Percentiles rank a stretch among this genome's conserved stretches.
Evolutionary conservation across 495 filamentous ascomycete genomes (phyloP).

Genomic region (Aeminium ludgeri): DNA sequence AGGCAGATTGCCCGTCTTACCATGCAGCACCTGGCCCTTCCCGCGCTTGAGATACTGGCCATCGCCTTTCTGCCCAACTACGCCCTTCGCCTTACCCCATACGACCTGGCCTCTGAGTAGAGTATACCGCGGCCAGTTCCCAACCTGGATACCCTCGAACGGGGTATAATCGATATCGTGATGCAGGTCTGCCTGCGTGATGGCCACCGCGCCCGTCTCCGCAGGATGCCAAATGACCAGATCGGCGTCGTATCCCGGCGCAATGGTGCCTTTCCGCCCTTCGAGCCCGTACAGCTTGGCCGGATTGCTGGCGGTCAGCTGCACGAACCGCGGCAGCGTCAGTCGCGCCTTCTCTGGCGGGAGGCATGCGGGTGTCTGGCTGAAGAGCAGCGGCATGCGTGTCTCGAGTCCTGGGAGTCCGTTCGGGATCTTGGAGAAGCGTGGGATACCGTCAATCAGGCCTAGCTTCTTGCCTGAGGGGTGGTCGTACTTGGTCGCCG

Average conservation of each 20-base stretch:
- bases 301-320: conserved; percentile 39
- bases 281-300: conserved; percentile 46
- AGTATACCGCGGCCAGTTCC: conserved; percentile 46
- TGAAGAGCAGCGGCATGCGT: conserved; percentile 29
- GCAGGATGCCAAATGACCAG: conserved; percentile 38
- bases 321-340: conserved; percentile 38
- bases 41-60: conserved; percentile 37
- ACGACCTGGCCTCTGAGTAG: conserved; percentile 40
- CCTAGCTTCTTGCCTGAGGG: conserved; percentile 32
- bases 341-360: conserved; percentile 19
- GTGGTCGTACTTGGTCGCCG: conserved; percentile 36
- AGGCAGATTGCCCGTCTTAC: conserved; percentile 9
- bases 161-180: conserved; percentile 46
- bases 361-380: conserved; percentile 10
- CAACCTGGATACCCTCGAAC: conserved; percentile 38
- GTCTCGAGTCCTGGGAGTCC: conserved; percentile 46
- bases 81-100: conserved; percentile 36
- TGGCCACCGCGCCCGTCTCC: conserved; percentile 22
- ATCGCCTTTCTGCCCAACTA: conserved; percentile 33
- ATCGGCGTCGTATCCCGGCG: conserved; percentile 39
- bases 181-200: conserved; percentile 39
- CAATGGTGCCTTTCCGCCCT: conserved; percentile 36
- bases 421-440: conserved; percentile 40
- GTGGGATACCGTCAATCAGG: conserved; percentile 29
- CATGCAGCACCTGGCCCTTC: conserved; percentile 11